Evolutionary conservation across 768 basidiomycete genomes (phyloP), one percentile per base, ranked within the genome.

Genomic region (Tulasnella sp.): DNA sequence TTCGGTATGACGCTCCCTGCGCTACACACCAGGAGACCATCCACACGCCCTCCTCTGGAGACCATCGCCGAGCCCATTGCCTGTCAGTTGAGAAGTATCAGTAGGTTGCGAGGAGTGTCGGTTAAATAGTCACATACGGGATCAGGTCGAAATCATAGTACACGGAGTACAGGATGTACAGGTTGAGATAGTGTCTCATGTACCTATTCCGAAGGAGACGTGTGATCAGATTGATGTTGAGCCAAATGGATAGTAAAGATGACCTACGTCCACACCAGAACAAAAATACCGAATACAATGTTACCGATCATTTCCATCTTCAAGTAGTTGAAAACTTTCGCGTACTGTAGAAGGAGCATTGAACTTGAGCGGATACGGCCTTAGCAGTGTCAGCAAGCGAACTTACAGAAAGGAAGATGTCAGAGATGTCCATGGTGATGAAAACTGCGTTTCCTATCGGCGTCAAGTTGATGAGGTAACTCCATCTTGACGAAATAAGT

Each of bases 401-500:
- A 91, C 19, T 93, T 76, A 59, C 45, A 8, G 57, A 44, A 15
- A 59, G 34, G 57, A 59, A 59, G 21, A 50, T 24, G 31, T 59
- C 57, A 2, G 57, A 59, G 11, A 25, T 27, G 73, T 99, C 96
- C 96, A 98, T 98, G 69, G 92, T 96, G 73, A 93, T 78, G 66
- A 85, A 98, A 27, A 99, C 80, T 4, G 92, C 85, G 63, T 88
- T 87, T 9, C 96, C 96, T 44, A 98, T 92, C 53, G 80, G 71
- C 0, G 92, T 97, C 53, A 91, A 44, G 71, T 90, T 92, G 63
- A 83, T 62, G 30, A 83, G 64, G 66, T 91, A 89, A 64, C 88
- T 91, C 88, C 90, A 90, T 38, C 89, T 91, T 67, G 25, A 22
- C 12, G 57, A 29, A 22, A 19, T 49, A 27, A 11, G 19, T 34